Conservation (phyloP, 1,284 basidiomycete genomes). For the Trametes sp. region DNA sequence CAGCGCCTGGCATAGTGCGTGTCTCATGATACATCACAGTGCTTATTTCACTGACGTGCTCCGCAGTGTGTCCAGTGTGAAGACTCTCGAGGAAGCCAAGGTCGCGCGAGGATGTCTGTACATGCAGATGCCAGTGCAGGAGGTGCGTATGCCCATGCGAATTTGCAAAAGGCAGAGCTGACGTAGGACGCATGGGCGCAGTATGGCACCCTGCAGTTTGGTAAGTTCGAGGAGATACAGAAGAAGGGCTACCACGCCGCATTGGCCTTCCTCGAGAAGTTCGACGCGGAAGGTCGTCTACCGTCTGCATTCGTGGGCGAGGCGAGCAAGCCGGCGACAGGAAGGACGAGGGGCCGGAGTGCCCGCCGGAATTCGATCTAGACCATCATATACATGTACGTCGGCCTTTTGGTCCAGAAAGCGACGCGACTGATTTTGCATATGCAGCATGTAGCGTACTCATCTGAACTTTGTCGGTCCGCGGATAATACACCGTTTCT, state of each 20-base stretch:
- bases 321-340: conserved; percentile 51
- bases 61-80: conserved; percentile 91
- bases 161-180: conserved; percentile 24
- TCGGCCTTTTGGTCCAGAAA: not conserved
- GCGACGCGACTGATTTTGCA: not conserved
- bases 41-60: not conserved
- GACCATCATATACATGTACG: not conserved
- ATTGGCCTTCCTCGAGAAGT: conserved; percentile 75
- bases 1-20: conserved; percentile 93
- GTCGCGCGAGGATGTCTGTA: conserved; percentile 88
- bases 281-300: conserved; percentile 84
- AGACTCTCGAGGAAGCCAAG: conserved; percentile 95
- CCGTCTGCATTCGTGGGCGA: conserved; percentile 75
- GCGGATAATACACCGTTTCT: not conserved
- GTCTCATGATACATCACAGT: not conserved
- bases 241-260: conserved; percentile 85
- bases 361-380: conserved; percentile 76
- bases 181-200: conserved; percentile 38
- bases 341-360: conserved; percentile 75
- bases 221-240: conserved; percentile 85
- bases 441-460: not conserved
- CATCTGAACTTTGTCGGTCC: not conserved
- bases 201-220: conserved; percentile 84
- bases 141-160: conserved; percentile 52
- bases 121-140: conserved; percentile 94